Percentiles rank a stretch among this genome's conserved stretches.
Conservation (phyloP, 164 flowering plant genomes). For the Chimonanthus praecox region DNA sequence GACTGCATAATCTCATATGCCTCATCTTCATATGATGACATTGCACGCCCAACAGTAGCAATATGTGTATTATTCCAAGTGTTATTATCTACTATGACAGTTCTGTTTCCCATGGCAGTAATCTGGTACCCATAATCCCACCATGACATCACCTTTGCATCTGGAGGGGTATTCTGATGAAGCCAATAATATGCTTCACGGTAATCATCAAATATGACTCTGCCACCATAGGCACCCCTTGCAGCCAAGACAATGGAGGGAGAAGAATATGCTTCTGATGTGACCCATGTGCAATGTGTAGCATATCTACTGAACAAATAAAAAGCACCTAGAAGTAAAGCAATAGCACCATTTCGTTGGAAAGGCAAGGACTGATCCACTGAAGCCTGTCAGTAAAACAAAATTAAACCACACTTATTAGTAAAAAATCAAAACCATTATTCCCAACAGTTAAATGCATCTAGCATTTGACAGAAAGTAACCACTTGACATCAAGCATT, state of each 20-base stretch:
- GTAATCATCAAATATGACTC: slow-evolving; percentile 95
- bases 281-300: slow-evolving; percentile 96
- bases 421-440: neutral
- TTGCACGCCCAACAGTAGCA: slow-evolving; percentile 99
- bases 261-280: slow-evolving; percentile 98
- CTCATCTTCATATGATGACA: slow-evolving; percentile 97
- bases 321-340: slow-evolving; percentile 83
- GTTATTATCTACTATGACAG: slow-evolving; percentile 96
- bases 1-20: slow-evolving; percentile 96
- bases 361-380: slow-evolving; percentile 82
- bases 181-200: slow-evolving; percentile 99
- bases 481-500: no score
- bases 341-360: slow-evolving; percentile 77
- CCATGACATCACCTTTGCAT: slow-evolving; percentile 99
- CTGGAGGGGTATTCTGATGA: slow-evolving; percentile 90
- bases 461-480: neutral
- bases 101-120: slow-evolving; percentile 99
- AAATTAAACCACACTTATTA: slow-evolving; percentile 2
- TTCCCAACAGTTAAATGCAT: neutral
- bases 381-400: slow-evolving; percentile 41
- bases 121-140: slow-evolving; percentile 99
- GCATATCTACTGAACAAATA: slow-evolving; percentile 87
- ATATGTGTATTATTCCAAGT: slow-evolving; percentile 99
- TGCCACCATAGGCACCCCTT: slow-evolving; percentile 89
- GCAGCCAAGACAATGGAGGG: slow-evolving; percentile 99